Conservation (phyloP, 1,284 basidiomycete species). For the Apiotrichum porosum region DNA sequence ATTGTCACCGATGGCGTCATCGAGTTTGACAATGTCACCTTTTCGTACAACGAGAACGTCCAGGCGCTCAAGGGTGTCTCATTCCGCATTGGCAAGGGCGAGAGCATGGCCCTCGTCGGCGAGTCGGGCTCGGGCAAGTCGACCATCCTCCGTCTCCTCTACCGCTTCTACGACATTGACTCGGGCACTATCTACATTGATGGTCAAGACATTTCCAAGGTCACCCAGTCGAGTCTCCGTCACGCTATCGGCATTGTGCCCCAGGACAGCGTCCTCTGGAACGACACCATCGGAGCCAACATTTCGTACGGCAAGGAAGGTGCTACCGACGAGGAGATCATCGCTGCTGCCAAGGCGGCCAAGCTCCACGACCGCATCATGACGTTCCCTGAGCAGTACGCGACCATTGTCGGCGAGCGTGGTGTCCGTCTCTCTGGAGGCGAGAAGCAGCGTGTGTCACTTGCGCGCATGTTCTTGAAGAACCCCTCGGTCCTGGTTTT, state of each 20-base stretch:
- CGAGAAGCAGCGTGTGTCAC: conserved; percentile 83
- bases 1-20: conserved; percentile 77
- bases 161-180: conserved; percentile 85
- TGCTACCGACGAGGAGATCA: conserved; percentile 84
- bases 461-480: conserved; percentile 87
- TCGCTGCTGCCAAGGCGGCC: conserved; percentile 74
- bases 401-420: conserved; percentile 90
- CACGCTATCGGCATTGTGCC: conserved; percentile 86
- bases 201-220: conserved; percentile 73
- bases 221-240: conserved; percentile 73
- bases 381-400: conserved; percentile 72
- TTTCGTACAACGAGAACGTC: conserved; percentile 79
- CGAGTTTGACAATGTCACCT: conserved; percentile 85
- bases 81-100: conserved; percentile 88
- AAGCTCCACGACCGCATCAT: conserved; percentile 77
- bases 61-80: conserved; percentile 82
- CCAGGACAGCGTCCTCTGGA: conserved; percentile 95
- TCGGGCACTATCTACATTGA: conserved; percentile 69
- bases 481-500: conserved; percentile 90
- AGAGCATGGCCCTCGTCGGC: conserved; percentile 92
- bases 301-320: conserved; percentile 83
- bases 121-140: conserved; percentile 96
- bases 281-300: conserved; percentile 90
- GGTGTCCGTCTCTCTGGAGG: conserved; percentile 98
- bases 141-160: conserved; percentile 87